Conservation (phyloP, 2,329 filamentous ascomycete genomes). For the Botryotinia globosa region DNA sequence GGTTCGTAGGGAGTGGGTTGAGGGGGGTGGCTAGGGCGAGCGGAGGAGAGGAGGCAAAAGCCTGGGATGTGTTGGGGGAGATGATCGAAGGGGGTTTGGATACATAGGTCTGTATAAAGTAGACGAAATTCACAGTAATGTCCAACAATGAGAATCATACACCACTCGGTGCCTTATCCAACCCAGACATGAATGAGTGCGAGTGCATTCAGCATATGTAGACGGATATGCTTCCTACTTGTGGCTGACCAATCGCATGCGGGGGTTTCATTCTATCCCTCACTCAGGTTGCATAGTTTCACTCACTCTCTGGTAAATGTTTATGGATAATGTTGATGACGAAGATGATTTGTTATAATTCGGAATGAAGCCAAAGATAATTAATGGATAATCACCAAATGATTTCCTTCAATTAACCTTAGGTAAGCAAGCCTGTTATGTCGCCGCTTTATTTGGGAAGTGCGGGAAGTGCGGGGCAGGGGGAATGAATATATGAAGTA, state of each 20-base stretch:
- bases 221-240: background rate
- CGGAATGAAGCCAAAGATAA: background rate
- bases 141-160: background rate
- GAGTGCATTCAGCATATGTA: background rate
- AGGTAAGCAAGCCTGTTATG: background rate
- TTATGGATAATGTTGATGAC: background rate
- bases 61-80: slow-evolving; percentile 81
- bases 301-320: background rate
- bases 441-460: background rate
- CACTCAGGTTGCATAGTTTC: background rate
- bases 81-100: slow-evolving; percentile 60
- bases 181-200: too few species aligned
- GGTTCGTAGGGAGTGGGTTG: slow-evolving; percentile 71
- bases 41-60: slow-evolving; percentile 51
- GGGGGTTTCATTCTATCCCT: background rate
- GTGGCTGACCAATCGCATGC: background rate
- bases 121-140: background rate
- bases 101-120: background rate
- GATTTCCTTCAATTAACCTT: background rate
- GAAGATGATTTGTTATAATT: background rate
- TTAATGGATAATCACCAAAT: too few species aligned
- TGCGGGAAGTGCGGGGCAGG: background rate
- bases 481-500: slow-evolving; percentile 25
- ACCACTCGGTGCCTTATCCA: too few species aligned
- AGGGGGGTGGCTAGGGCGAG: slow-evolving; percentile 73